Percentiles rank a stretch among this genome's conserved stretches.
phyloP scores from a whole-genome alignment of 768 basidiomycete species.

The Hypsizygus marmoreus region DNA sequence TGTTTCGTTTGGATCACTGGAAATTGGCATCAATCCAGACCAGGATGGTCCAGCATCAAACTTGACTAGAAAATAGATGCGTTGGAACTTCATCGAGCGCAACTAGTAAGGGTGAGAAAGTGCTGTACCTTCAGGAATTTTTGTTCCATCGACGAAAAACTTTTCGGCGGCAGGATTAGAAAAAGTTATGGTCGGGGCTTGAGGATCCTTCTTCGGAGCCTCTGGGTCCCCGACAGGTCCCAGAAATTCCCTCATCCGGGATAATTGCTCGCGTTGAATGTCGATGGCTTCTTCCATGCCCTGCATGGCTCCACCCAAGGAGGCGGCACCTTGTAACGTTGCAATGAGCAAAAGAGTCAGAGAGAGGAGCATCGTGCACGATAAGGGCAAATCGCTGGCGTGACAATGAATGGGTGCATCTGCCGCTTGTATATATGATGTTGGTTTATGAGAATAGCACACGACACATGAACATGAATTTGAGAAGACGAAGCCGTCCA shows the following conservation, averaged over 20 bases:
- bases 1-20: constrained; percentile 55
- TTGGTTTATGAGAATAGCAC: too few species aligned
- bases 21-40: constrained; percentile 70
- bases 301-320: constrained; percentile 32
- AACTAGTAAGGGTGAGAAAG: constrained; percentile 20
- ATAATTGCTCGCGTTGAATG: constrained; percentile 49
- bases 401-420: too few species aligned
- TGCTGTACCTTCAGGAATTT: constrained; percentile 41
- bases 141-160: constrained; percentile 50
- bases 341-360: constrained; percentile 18
- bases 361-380: too few species aligned
- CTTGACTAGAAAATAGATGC: constrained; percentile 37
- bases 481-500: too few species aligned
- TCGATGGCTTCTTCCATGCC: constrained; percentile 44
- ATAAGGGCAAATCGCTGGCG: too few species aligned
- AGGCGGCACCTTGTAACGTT: constrained; percentile 17
- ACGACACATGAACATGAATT: too few species aligned
- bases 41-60: constrained; percentile 73
- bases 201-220: constrained; percentile 13
- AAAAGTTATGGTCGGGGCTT: constrained; percentile 53
- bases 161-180: constrained; percentile 58
- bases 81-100: neutral
- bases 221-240: constrained; percentile 28
- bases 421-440: too few species aligned
- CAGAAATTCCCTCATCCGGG: constrained; percentile 39